Base-by-base conservation (phyloP, 2,329 filamentous ascomycete species). In the Amphichorda felina region DNA sequence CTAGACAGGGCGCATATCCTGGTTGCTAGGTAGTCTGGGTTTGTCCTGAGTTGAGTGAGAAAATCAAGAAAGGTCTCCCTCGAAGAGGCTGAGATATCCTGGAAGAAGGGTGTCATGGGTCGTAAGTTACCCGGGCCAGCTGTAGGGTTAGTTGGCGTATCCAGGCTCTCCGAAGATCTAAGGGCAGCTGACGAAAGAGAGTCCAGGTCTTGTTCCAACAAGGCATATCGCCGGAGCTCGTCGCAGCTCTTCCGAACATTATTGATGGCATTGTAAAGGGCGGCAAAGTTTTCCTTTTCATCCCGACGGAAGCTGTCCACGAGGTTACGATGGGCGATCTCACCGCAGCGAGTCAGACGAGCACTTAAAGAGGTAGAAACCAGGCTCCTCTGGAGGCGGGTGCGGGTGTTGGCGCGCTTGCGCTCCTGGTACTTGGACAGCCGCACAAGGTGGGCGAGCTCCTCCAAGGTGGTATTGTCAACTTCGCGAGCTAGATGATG, bases 1-100 rank as follows among this genome's bases (percentile, higher is more conserved):
- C 79, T 75, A 37, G 78, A 79, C 45, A 98, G 66, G 48, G 74
- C 77, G 53, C 77, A 78, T 44, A 98, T 71, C 44, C 88, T 76
- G 43, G 82, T 78, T 49, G 89, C 85, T 55, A 98, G 58, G 58
- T 93, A 96, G 49, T 88, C 79, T 26, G 86, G 79, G 54, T 94
- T 88, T 43, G 82, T 87, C 47, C 89, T 78, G 42, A 95, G 72
- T 56, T 85, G 75, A 33, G 75, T 79, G 47, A 96, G 62, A 50
- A 96, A 89, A 42, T 77, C 74, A 39, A 95, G 55, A 40, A 95
- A 75, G 30, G 79, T 75, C 41, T 85, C 75, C 51, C 84, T 70
- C 38, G 85, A 77, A 42, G 81, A 77, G 38, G 75, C 66, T 35
- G 87, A 83, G 34, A 96, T 72, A 49, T 87, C 78, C 53, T 82